These are phyloP conservation scores for Sequoiadendron giganteum DNA, from an alignment of 75 land plant species.

Conservation along the genomic window DNA sequence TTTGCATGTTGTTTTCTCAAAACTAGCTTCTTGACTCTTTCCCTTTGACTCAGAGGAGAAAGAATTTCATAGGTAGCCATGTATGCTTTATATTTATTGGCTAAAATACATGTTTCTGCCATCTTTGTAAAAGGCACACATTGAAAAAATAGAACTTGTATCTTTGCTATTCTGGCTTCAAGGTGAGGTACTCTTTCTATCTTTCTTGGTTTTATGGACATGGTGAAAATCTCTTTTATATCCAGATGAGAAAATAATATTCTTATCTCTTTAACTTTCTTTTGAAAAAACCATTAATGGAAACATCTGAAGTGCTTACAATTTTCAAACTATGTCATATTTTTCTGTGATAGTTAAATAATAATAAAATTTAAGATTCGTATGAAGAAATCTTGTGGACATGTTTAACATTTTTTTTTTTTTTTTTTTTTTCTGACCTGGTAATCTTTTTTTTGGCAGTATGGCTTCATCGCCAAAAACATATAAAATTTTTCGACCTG, in stretches of 20 bases:
- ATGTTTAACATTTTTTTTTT: background rate
- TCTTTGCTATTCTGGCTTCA: background rate
- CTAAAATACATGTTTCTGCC: background rate
- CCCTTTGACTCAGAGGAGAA: background rate
- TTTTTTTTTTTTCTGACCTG: background rate
- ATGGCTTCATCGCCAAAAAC: conserved; percentile 46
- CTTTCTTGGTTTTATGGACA: background rate
- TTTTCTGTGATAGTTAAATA: background rate
- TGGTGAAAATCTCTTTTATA: background rate
- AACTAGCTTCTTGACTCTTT: background rate
- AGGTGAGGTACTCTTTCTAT: background rate
- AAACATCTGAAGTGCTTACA: background rate
- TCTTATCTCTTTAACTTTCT: background rate
- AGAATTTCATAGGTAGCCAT: background rate
- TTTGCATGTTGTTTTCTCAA: background rate
- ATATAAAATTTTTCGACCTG: conserved; percentile 77
- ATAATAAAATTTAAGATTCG: background rate
- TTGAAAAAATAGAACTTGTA: background rate
- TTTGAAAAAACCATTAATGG: background rate
- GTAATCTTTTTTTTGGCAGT: conserved; percentile 17
- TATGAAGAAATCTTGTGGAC: background rate
- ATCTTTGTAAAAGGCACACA: background rate
- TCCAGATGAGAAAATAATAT: background rate
- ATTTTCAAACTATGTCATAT: no score
- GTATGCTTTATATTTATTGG: background rate